phyloP scores from a whole-genome alignment of 306 rosid species.

The Trifolium pratense region DNA sequence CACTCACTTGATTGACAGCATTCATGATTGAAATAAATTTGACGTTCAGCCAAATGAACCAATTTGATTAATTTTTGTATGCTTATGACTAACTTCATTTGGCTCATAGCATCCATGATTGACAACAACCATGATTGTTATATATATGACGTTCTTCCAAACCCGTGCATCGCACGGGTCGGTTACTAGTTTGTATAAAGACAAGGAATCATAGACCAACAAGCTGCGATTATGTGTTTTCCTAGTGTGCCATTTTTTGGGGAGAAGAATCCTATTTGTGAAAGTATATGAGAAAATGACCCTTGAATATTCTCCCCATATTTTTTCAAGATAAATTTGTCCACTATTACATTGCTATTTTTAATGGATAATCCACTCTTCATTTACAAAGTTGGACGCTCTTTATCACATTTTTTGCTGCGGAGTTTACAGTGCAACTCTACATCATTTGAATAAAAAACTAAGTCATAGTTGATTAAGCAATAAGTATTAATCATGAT shows the following conservation, averaged over 20 bases:
- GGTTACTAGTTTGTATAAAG: background rate
- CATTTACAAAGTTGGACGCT: slow-evolving; percentile 52
- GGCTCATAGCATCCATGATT: too few relatives aligned
- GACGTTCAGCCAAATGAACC: too few relatives aligned
- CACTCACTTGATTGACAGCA: too few relatives aligned
- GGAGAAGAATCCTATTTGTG: slow-evolving; percentile 60
- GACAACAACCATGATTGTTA: too few relatives aligned
- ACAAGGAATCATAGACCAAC: slow-evolving; percentile 47
- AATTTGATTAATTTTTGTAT: too few relatives aligned
- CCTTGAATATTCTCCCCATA: slow-evolving; percentile 79
- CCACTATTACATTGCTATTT: slow-evolving; percentile 58
- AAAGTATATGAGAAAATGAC: slow-evolving; percentile 71
- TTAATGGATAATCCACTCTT: slow-evolving; percentile 77
- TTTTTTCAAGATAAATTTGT: slow-evolving; percentile 66
- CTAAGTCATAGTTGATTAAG: background rate
- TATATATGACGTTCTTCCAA: too few relatives aligned
- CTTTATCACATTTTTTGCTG: slow-evolving; percentile 64
- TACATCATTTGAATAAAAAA: slow-evolving; percentile 28
- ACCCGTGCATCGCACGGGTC: too few relatives aligned
- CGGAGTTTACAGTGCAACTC: slow-evolving; percentile 63
- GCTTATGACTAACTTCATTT: too few relatives aligned
- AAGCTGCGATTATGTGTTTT: slow-evolving; percentile 57
- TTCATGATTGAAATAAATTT: too few relatives aligned
- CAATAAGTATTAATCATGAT: background rate
- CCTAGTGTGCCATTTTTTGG: slow-evolving; percentile 79